A percentile compares a stretch with the other conserved stretches of the same genome.
Evolutionary conservation across 2,329 filamentous ascomycete species (phyloP).

Genomic region (Microcyclospora pomicola): DNA sequence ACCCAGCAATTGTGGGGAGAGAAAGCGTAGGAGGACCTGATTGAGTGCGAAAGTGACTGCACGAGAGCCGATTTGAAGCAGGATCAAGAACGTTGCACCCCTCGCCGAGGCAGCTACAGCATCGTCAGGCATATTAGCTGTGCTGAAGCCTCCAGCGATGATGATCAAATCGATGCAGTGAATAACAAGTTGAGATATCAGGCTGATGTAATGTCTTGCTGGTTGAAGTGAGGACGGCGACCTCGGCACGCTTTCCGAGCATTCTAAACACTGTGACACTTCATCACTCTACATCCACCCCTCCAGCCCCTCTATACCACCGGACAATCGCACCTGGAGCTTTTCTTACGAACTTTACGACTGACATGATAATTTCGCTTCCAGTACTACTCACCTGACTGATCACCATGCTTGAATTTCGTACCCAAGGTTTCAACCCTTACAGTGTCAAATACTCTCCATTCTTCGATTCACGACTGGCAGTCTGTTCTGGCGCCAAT

Average conservation of each 20-base stretch:
- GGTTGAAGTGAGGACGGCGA: no score
- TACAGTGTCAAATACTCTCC: slow-evolving; percentile 97
- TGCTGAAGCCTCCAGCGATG: not conserved
- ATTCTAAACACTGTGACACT: no score
- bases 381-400: not conserved
- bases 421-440: slow-evolving; percentile 85
- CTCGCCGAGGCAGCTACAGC: slow-evolving; percentile 39
- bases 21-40: slow-evolving; percentile 73
- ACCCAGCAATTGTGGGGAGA: slow-evolving; percentile 74
- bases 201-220: no score
- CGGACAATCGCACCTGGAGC: no score
- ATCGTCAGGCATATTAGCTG: slow-evolving; percentile 16
- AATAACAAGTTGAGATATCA: no score
- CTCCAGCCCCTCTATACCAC: no score
- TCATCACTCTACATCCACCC: no score
- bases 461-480: slow-evolving; percentile 89
- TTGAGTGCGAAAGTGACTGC: slow-evolving; percentile 83
- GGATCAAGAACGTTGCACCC: slow-evolving; percentile 73
- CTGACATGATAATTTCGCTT: no score
- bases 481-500: slow-evolving; percentile 81
- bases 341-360: no score
- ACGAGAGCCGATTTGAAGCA: slow-evolving; percentile 77
- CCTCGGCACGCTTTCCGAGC: no score
- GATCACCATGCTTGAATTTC: slow-evolving; percentile 72
- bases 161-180: no score